phyloP scores from a whole-genome alignment of 441 rosid species.

The Eutrema salsugineum region DNA sequence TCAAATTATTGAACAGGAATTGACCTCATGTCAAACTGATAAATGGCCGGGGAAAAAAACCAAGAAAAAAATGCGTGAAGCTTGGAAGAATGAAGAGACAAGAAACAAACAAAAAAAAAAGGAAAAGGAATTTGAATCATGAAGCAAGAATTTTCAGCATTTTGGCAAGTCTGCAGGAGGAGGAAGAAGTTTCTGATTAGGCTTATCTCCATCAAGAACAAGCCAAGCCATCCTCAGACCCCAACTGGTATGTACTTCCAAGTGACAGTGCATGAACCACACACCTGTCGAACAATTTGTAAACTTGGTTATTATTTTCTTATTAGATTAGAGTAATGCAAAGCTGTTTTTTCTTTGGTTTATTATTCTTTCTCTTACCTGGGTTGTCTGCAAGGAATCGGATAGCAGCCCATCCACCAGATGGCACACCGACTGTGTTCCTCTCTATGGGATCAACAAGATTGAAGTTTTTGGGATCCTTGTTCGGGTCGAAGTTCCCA shows the following conservation, averaged over 20 bases:
- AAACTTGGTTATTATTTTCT: background rate
- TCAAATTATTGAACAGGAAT: conserved; percentile 30
- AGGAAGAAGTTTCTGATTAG: conserved; percentile 58
- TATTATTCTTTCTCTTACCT: conserved; percentile 32
- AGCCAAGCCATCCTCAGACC: conserved; percentile 71
- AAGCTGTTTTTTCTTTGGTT: background rate
- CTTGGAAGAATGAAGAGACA: conserved; percentile 17
- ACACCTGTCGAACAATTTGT: conserved; percentile 38
- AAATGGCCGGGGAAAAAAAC: conserved; percentile 13
- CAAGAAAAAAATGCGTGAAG: conserved; percentile 2
- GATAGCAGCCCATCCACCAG: conserved; percentile 74
- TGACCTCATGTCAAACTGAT: conserved; percentile 34
- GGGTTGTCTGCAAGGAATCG: conserved; percentile 71
- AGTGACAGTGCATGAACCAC: conserved; percentile 75
- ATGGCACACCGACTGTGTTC: conserved; percentile 66
- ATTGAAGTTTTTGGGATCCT: conserved; percentile 64
- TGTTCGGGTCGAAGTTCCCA: conserved; percentile 53
- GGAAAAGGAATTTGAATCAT: conserved; percentile 1
- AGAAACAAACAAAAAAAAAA: background rate
- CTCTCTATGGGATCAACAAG: conserved; percentile 75
- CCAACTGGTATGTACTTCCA: conserved; percentile 72
- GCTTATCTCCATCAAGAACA: conserved; percentile 59
- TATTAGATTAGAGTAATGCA: conserved; percentile 3
- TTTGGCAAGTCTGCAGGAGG: conserved; percentile 67
- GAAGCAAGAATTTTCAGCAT: conserved; percentile 34